Evolutionary conservation across 2,329 filamentous ascomycete species (phyloP).

Genomic region (Seiridium cupressi): DNA sequence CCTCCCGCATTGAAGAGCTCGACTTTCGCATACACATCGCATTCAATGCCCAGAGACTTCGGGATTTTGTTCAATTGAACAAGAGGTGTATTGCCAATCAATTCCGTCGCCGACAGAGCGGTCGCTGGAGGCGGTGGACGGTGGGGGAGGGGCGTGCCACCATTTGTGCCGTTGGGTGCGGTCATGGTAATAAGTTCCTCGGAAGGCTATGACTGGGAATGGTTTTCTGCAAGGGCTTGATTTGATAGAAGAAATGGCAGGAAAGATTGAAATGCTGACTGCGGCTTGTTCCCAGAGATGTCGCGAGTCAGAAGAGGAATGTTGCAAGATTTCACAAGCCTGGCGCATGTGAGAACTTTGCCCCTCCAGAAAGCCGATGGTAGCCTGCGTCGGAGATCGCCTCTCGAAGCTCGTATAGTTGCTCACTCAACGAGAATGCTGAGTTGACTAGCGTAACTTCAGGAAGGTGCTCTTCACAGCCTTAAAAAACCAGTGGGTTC

Average conservation of each 20-base stretch:
- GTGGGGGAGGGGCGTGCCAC: constrained; percentile 20
- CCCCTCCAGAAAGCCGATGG: constrained; percentile 7
- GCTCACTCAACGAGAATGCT: not conserved
- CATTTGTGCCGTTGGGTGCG: constrained; percentile 16
- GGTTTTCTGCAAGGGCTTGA: not conserved
- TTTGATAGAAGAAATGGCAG: not conserved
- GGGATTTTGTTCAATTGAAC: constrained; percentile 92
- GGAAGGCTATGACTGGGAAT: not conserved
- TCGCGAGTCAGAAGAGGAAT: constrained; percentile 7
- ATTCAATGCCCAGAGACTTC: constrained; percentile 84
- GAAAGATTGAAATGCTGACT: not conserved
- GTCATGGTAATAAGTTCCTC: constrained; percentile 11
- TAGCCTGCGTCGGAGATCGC: not conserved
- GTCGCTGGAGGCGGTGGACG: constrained; percentile 26
- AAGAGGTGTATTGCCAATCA: constrained; percentile 95
- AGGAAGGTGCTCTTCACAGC: no score
- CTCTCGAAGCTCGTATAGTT: not conserved
- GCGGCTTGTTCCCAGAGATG: not conserved
- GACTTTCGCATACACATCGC: constrained; percentile 85
- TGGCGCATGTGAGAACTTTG: not conserved
- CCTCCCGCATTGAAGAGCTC: constrained; percentile 94
- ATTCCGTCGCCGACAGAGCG: constrained; percentile 68
- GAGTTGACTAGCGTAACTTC: no score
- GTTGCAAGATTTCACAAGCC: constrained; percentile 1
- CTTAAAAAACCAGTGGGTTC: no score